Evolutionary conservation across 148 eudicot genomes (phyloP).

Genomic region (Dianthus caryophyllus): DNA sequence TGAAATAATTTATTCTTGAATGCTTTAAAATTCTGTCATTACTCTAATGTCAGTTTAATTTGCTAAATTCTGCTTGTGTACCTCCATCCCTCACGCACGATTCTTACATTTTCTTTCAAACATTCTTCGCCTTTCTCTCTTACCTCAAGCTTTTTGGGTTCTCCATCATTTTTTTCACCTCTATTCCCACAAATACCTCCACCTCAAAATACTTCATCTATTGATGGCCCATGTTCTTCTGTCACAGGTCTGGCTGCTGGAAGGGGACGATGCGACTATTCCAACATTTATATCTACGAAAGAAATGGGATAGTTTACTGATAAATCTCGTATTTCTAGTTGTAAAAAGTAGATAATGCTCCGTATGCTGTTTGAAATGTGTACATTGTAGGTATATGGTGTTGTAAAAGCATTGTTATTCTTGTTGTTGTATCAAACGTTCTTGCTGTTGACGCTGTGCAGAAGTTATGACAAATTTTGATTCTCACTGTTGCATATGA

Average conservation of each 20-base stretch:
- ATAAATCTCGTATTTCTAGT: slow-evolving; percentile 3
- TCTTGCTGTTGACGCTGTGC: slow-evolving; percentile 8
- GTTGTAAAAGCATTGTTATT: slow-evolving; percentile 21
- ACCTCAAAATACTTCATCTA: slow-evolving; percentile 22
- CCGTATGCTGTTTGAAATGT: slow-evolving; percentile 22
- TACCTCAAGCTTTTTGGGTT: neutral
- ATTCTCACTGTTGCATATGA: neutral
- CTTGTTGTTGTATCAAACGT: slow-evolving; percentile 5
- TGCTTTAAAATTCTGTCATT: neutral
- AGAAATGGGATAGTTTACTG: slow-evolving; percentile 22
- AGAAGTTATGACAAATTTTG: slow-evolving; percentile 14
- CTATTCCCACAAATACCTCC: neutral
- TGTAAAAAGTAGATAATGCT: neutral
- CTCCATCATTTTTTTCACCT: neutral
- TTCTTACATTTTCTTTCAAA: neutral
- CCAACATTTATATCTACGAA: slow-evolving; percentile 40
- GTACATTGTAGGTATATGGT: slow-evolving; percentile 19
- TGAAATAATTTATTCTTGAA: neutral
- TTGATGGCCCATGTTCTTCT: slow-evolving; percentile 37
- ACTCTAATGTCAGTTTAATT: neutral
- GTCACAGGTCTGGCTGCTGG: slow-evolving; percentile 46
- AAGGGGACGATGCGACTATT: slow-evolving; percentile 40
- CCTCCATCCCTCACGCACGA: neutral
- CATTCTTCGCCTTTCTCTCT: neutral
- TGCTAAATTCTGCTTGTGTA: neutral